These are phyloP conservation scores for Oidiodendron maius DNA, from an alignment of 495 filamentous ascomycete genomes.

Conservation along the genomic window DNA sequence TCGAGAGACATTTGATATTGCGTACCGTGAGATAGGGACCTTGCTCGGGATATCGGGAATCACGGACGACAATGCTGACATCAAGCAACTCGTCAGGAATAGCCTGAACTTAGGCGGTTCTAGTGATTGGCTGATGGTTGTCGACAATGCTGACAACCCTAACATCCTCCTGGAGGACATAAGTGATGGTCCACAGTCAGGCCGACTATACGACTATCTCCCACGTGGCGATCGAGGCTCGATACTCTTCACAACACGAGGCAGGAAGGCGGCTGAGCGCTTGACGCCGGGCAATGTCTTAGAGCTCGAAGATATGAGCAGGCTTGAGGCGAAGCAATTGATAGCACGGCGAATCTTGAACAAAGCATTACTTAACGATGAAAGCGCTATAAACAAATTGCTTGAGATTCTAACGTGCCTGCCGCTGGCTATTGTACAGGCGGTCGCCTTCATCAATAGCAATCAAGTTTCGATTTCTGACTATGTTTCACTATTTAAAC, in stretches of 20 bases:
- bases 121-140: slow-evolving; percentile 26
- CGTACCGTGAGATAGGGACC: slow-evolving; percentile 34
- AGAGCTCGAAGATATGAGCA: slow-evolving; percentile 24
- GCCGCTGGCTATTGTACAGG: slow-evolving; percentile 9
- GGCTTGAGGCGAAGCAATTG: slow-evolving; percentile 19
- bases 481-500: slow-evolving; percentile 14
- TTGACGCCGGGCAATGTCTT: slow-evolving; percentile 17
- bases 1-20: slow-evolving; percentile 35
- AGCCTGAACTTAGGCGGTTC: slow-evolving; percentile 13
- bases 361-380: slow-evolving; percentile 5
- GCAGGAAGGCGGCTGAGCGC: not conserved
- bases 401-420: slow-evolving; percentile 12
- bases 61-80: slow-evolving; percentile 14
- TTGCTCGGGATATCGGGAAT: slow-evolving; percentile 15
- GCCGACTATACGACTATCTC: slow-evolving; percentile 17
- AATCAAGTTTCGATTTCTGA: slow-evolving; percentile 15
- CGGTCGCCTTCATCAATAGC: slow-evolving; percentile 11
- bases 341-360: slow-evolving; percentile 18
- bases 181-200: not conserved
- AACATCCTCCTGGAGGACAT: not conserved
- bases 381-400: not conserved
- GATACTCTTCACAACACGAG: slow-evolving; percentile 31
- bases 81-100: slow-evolving; percentile 14
- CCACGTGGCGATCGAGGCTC: slow-evolving; percentile 22
- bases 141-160: slow-evolving; percentile 30